phyloP scores from a whole-genome alignment of 208 protist genomes.

The Dictyostelium gargantuum region DNA sequence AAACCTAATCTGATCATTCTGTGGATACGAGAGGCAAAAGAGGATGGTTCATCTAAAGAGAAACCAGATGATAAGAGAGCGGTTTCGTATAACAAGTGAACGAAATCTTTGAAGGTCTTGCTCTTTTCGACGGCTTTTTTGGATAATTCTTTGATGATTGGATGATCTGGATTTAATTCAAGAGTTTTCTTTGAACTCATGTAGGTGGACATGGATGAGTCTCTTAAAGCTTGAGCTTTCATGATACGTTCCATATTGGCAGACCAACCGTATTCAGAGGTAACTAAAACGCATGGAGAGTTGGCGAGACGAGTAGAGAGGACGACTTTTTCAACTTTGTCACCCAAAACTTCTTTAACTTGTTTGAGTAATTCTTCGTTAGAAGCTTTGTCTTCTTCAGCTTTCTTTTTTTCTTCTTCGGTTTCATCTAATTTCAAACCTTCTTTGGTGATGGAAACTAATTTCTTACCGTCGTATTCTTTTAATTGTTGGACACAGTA shows the following conservation, averaged over 20 bases:
- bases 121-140: slow-evolving; percentile 94
- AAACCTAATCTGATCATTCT: slow-evolving; percentile 98
- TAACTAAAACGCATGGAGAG: slow-evolving; percentile 98
- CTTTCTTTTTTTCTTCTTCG: slow-evolving; percentile 96
- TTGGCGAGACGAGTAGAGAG: slow-evolving; percentile 93
- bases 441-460: slow-evolving; percentile 99
- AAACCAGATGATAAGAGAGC: slow-evolving; percentile 98
- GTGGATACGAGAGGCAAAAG: slow-evolving; percentile 96
- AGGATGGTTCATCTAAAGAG: slow-evolving; percentile 94
- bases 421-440: slow-evolving; percentile 95
- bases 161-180: slow-evolving; percentile 98
- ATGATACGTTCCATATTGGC: slow-evolving; percentile 99
- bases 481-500: slow-evolving; percentile 97
- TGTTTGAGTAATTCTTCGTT: slow-evolving; percentile 94
- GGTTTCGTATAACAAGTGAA: slow-evolving; percentile 98
- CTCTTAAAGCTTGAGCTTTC: slow-evolving; percentile 98
- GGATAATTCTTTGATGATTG: slow-evolving; percentile 95
- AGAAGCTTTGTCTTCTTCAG: slow-evolving; percentile 93
- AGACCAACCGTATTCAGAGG: slow-evolving; percentile 98
- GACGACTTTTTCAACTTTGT: slow-evolving; percentile 99
- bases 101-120: slow-evolving; percentile 98
- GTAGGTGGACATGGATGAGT: slow-evolving; percentile 95
- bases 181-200: slow-evolving; percentile 99
- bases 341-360: slow-evolving; percentile 99
- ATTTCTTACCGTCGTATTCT: slow-evolving; percentile 98